Evolutionary conservation across 1,139 yeast species (phyloP), one percentile per base, ranked within the genome.

Genomic region (Lodderomyces elongisporus): DNA sequence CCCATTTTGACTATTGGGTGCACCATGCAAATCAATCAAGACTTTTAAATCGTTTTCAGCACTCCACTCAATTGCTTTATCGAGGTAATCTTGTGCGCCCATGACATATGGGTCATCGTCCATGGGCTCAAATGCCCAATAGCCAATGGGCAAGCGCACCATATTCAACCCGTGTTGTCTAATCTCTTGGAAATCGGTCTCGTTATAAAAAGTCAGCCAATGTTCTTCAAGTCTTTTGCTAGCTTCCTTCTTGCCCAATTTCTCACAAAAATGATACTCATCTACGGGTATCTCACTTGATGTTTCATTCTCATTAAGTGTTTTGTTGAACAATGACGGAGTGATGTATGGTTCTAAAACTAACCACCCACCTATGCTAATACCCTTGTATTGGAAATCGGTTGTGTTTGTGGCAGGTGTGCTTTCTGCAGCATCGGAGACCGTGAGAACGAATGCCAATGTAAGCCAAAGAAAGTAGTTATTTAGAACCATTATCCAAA

Each of bases 1-100:
- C n/a, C 85, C 85, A 50, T 79, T 78, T 46, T 78, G 85, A 2
- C 82, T 73, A 1, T 82, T 82, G 3, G 84, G 84, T 6, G 68
- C 75, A 17, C 84, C 84, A 47, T 79, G 85, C 35, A 78, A 55
- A 49, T 78, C 84, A 34, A 79, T 59, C 83, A 79, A 72, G 8
- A 75, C 77, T 41, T 71, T 74, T 35, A 78, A 51, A 20, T 60
- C 73, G 42, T 71, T 51, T 20, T 58, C 54, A 23, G 62, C 47
- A 16, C 78, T 69, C 85, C 85, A 78, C 17, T 51, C 62, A 25
- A 78, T 55, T 2, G 83, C 79, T 39, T 60, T 51, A 36, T 76
- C 77, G 33, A 78, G 51, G 46, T 75, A 77, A 2, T 56, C 57
- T 37, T 65, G 70, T 34, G 77, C 82, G 12, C 79, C 80, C 29